These are phyloP conservation scores for Seminavis robusta DNA, from an alignment of 108 stramenopile genomes.

Conservation along the genomic window DNA sequence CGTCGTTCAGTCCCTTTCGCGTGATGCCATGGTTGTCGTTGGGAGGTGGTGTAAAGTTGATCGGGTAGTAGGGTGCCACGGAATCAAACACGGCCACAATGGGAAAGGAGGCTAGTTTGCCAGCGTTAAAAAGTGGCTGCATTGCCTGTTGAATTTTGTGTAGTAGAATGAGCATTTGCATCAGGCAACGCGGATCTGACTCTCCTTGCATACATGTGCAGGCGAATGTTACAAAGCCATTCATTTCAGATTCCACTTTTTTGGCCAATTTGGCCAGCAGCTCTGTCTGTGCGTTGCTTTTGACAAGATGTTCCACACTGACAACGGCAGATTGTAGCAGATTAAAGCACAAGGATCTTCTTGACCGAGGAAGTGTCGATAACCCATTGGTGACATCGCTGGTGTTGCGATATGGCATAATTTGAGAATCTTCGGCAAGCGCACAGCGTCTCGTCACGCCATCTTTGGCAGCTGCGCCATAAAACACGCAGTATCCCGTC, in stretches of 20 bases:
- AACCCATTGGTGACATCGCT: slow-evolving; percentile 42
- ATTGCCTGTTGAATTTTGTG: slow-evolving; percentile 45
- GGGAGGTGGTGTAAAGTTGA: slow-evolving; percentile 83
- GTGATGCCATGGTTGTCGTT: slow-evolving; percentile 83
- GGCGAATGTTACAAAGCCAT: slow-evolving; percentile 46
- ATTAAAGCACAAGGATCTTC: slow-evolving; percentile 67
- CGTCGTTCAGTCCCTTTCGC: slow-evolving; percentile 49
- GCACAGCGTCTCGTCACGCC: slow-evolving; percentile 60
- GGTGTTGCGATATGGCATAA: neutral
- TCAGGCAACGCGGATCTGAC: slow-evolving; percentile 84
- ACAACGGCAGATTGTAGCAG: slow-evolving; percentile 42
- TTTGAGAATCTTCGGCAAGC: slow-evolving; percentile 15
- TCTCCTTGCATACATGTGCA: slow-evolving; percentile 81
- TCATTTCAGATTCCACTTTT: slow-evolving; percentile 21
- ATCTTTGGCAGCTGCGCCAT: slow-evolving; percentile 37
- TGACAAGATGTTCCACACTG: slow-evolving; percentile 15
- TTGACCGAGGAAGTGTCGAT: slow-evolving; percentile 58
- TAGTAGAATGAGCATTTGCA: slow-evolving; percentile 67
- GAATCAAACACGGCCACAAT: slow-evolving; percentile 72
- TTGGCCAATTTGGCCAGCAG: neutral
- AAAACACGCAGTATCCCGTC: slow-evolving; percentile 8
- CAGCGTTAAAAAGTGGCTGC: slow-evolving; percentile 8
- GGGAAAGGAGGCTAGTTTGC: slow-evolving; percentile 38
- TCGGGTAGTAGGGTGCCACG: slow-evolving; percentile 82
- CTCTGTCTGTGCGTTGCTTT: neutral